These are phyloP conservation scores for Bruguiera sexangula DNA, from an alignment of 345 rosid genomes.

Conservation along the genomic window DNA sequence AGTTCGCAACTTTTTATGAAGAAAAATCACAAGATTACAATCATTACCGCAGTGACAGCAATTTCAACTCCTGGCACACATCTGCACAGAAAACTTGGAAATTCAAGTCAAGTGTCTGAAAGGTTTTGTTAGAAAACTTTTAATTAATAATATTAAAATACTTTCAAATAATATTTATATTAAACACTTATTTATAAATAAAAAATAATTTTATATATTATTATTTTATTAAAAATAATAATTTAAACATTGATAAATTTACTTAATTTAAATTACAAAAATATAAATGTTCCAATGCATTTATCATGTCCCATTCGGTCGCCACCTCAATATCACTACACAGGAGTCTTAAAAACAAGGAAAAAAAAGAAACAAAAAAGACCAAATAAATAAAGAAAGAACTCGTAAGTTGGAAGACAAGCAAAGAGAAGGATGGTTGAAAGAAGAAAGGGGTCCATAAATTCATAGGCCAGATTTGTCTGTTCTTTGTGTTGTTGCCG, in stretches of 20 bases:
- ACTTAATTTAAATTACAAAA: too few relatives aligned
- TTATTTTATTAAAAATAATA: too few relatives aligned
- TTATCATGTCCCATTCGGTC: slow-evolving; percentile 28
- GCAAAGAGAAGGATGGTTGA: background rate
- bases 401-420: background rate
- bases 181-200: too few relatives aligned
- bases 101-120: slow-evolving; percentile 21
- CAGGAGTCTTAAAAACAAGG: background rate
- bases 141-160: background rate
- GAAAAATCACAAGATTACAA: slow-evolving; percentile 21
- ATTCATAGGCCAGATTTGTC: background rate
- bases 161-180: too few relatives aligned
- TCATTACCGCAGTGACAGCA: slow-evolving; percentile 39
- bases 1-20: slow-evolving; percentile 4
- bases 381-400: background rate
- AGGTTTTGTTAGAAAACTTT: background rate
- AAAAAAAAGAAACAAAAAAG: background rate
- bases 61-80: slow-evolving; percentile 20
- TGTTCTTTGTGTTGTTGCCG: slow-evolving; percentile 26
- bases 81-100: slow-evolving; percentile 13
- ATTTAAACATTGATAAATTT: too few relatives aligned
- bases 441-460: background rate
- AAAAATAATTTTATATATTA: too few relatives aligned
- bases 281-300: slow-evolving; percentile 18
- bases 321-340: background rate